A percentile compares a stretch with the other conserved stretches of the same genome.
Conservation (phyloP, 208 protist genomes). For the Perkinsela sp. region DNA sequence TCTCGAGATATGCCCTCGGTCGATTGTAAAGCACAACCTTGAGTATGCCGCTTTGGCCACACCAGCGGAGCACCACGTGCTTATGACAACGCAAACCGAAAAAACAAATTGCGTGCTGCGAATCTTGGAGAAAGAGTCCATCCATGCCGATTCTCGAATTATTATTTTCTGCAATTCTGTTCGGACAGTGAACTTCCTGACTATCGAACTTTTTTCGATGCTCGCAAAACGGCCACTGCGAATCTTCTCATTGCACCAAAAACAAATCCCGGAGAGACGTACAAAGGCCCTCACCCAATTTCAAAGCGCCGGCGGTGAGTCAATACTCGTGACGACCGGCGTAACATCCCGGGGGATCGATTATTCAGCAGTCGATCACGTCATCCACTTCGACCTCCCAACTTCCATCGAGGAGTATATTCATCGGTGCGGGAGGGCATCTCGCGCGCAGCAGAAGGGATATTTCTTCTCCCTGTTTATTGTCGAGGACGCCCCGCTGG, state of each 20-base stretch:
- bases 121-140: not conserved
- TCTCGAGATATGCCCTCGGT: not conserved
- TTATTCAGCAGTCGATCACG: constrained; percentile 43
- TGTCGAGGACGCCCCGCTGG: not conserved
- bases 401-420: constrained; percentile 55
- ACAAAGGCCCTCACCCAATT: not conserved
- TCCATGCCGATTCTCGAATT: not conserved
- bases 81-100: not conserved
- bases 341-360: constrained; percentile 34
- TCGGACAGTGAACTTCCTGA: not conserved
- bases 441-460: constrained; percentile 17
- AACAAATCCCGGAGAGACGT: not conserved
- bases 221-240: not conserved
- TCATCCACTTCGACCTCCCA: constrained; percentile 69
- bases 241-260: not conserved
- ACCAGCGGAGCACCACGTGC: not conserved
- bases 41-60: not conserved
- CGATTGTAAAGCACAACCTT: not conserved
- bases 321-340: constrained; percentile 11
- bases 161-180: not conserved
- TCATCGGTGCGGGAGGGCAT: constrained; percentile 63
- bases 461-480: constrained; percentile 12
- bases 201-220: not conserved
- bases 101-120: not conserved
- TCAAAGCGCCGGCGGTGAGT: not conserved